Evolutionary conservation across 1,284 basidiomycete genomes (phyloP), one percentile per base, ranked within the genome.

Genomic region (Microbotryum intermedium): DNA sequence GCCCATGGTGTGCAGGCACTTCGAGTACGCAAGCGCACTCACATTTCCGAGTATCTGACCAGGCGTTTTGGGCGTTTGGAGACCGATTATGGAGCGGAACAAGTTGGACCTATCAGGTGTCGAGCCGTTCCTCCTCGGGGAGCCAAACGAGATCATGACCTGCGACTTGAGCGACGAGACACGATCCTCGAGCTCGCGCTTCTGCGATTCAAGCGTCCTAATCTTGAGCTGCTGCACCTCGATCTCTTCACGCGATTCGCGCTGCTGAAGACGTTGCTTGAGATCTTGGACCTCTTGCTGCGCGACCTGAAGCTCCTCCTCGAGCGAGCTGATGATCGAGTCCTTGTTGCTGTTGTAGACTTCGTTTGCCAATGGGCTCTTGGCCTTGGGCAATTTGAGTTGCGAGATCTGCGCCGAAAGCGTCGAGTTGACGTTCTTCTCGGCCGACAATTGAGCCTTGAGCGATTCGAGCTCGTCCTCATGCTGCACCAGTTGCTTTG

Each of bases 261-360:
- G 58, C 21, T 51, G 43, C 45, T 78, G 79, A 26, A 91, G 77
- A 51, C 87, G 74, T 1, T 82, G 79, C 53, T 82, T 83, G 50
- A 94, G 77, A 21, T 83, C 80, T 0, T 84, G 86, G 60, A 91
- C 87, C 72, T 92, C 88, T 69, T 79, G 82, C 71, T 88, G 81
- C 0, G 90, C 90, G 2, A 83, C 81, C 62, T 89, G 86, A 26
- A 93, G 80, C 64, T 91, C 86, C 7, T 79, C 78, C 72, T 92
- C 87, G 47, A 93, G 77, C 0, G 71, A 69, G 5, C 62, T 51
- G 46, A 75, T 65, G n/a, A 73, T 59, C 34, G 78, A 55, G 46
- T 67, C 61, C 80, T 61, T 80, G 77, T 49, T 63, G 58, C 39
- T 61, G 58, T 77, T 72, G 59, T 85, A 67, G 20, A 48, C 83